A percentile compares a stretch with the other conserved stretches of the same genome.
Conservation (phyloP, 1,139 yeast genomes). For the Zygosaccharomyces pseudobailii region DNA sequence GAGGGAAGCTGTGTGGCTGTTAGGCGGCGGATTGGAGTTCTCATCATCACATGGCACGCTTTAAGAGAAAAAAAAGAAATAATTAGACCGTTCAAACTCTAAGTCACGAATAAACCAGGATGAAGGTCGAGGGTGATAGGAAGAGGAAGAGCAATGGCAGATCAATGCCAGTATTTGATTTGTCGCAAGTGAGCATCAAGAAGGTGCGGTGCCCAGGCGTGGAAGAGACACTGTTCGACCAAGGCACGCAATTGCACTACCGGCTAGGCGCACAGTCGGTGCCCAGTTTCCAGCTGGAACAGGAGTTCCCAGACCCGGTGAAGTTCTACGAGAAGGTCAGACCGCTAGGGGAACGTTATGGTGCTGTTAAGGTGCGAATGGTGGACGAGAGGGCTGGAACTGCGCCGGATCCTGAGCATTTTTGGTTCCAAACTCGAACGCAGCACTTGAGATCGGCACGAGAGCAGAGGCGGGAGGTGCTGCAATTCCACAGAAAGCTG, state of each 20-base stretch:
- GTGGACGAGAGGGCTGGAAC: not conserved
- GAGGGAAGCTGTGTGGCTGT: no score
- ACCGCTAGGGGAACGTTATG: constrained; percentile 48
- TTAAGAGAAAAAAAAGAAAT: no score
- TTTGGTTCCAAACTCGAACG: constrained; percentile 52
- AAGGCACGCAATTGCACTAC: constrained; percentile 18
- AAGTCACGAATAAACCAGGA: no score
- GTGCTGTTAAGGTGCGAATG: constrained; percentile 63
- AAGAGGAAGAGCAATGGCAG: not conserved
- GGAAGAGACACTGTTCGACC: constrained; percentile 9
- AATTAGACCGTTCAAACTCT: no score
- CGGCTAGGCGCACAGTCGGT: constrained; percentile 18
- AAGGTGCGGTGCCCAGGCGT: no score
- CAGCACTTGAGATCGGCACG: constrained; percentile 44
- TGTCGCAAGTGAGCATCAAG: not conserved
- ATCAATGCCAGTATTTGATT: not conserved
- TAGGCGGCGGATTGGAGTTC: no score
- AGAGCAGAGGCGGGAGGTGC: constrained; percentile 32
- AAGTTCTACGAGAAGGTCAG: constrained; percentile 46
- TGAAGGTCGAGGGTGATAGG: not conserved
- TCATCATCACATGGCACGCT: no score
- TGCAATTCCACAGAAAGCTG: constrained; percentile 36
- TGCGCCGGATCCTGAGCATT: constrained; percentile 48
- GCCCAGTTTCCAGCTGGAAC: constrained; percentile 47
- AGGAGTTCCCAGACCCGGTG: constrained; percentile 48